Conservation (phyloP, 768 basidiomycete species). For the Mrakia hoshinonis region DNA sequence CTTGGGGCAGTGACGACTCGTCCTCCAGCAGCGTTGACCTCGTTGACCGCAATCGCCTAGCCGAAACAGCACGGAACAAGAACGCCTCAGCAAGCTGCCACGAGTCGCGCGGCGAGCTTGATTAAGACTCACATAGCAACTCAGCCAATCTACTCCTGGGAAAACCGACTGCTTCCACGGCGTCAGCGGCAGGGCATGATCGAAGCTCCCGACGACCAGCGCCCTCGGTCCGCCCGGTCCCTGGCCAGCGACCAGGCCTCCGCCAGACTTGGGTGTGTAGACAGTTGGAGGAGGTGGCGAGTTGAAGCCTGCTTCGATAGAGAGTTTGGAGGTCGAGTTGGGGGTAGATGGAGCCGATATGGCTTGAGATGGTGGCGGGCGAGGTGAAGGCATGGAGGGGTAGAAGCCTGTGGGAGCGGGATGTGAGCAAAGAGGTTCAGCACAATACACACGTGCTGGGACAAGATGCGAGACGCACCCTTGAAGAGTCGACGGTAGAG, state of each 20-base stretch:
- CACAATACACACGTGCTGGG: too few species aligned
- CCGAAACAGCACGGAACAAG: neutral
- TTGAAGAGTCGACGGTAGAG: slow-evolving; percentile 85
- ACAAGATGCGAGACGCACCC: slow-evolving; percentile 45
- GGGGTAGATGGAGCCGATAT: slow-evolving; percentile 15
- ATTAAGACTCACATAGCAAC: slow-evolving; percentile 59
- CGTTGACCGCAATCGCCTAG: slow-evolving; percentile 47
- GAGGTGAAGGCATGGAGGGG: slow-evolving; percentile 18
- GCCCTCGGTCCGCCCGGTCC: neutral
- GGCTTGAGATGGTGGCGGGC: neutral
- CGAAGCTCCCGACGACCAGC: slow-evolving; percentile 62
- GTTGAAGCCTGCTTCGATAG: slow-evolving; percentile 15
- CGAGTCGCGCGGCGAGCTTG: too few species aligned
- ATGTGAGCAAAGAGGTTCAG: neutral
- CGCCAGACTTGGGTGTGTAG: neutral
- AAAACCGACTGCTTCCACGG: slow-evolving; percentile 42
- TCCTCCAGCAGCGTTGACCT: slow-evolving; percentile 65
- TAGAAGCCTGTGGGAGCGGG: slow-evolving; percentile 29
- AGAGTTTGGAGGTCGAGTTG: neutral
- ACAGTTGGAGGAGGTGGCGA: neutral
- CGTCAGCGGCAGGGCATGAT: slow-evolving; percentile 72
- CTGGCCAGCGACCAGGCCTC: neutral
- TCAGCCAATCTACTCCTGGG: slow-evolving; percentile 86
- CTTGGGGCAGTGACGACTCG: slow-evolving; percentile 79
- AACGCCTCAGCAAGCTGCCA: neutral